Evolutionary conservation across 306 rosid species (phyloP), one percentile per base, ranked within the genome.

Genomic region (Vicia faba): DNA sequence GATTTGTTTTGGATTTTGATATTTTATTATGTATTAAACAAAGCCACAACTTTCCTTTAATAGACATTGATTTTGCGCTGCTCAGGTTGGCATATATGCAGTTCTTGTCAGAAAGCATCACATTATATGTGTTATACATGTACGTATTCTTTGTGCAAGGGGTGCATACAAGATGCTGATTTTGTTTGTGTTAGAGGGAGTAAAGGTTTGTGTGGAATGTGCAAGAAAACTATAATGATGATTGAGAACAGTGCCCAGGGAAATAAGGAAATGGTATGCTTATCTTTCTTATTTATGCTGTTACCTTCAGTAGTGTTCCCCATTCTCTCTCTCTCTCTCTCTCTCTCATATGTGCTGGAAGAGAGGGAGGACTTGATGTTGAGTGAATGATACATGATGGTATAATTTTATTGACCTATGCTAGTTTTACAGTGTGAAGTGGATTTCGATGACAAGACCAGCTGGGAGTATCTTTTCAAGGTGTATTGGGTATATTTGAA

Each of bases 401-500:
- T 61, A 45, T 71, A 31, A 74, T 63, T 73, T 39, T 50, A 48
- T 50, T 56, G 65, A 23, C 23, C 5, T 66, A 56, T 66, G 58
- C 19, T 43, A 14, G 64, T 53, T 71, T 46, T 70, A 20, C 77
- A 78, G 85, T 78, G 81, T 56, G 59, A 80, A 62, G 99, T 91
- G 77, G 97, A 95, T 87, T 95, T 95, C 79, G 99, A 95, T 74
- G 99, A 95, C 85, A 85, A 76, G 78, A 85, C 79, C 82, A 95
- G 97, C 75, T 95, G 97, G 97, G 99, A 95, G 87, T 95, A 95
- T 86, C 99, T 95, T 70, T 95, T 95, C 84, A 95, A 95, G 87
- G 83, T 91, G 70, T 95, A 95, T 71, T 95, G 99, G 99, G 46
- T 78, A 40, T 79, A 75, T 70, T 78, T 95, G 83, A 91, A 95